phyloP scores from a whole-genome alignment of 2,329 filamentous ascomycete species.

The Aphanocladium album region DNA sequence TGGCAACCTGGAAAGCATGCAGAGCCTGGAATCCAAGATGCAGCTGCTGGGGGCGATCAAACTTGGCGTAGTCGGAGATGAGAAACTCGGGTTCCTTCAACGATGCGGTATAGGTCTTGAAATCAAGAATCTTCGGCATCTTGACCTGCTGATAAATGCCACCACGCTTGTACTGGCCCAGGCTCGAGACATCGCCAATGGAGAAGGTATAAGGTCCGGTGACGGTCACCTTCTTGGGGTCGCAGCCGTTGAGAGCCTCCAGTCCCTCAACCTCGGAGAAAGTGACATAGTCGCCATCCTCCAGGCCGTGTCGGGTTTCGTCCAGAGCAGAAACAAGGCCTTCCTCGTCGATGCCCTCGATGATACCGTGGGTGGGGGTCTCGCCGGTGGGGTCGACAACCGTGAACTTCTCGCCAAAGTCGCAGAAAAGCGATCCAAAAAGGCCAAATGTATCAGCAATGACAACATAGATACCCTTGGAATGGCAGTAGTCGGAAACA shows the following conservation, averaged over 20 bases:
- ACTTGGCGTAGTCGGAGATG: constrained; percentile 95
- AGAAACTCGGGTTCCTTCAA: constrained; percentile 84
- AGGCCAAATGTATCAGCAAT: constrained; percentile 86
- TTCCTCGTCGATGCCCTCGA: constrained; percentile 83
- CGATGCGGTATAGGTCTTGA: constrained; percentile 73
- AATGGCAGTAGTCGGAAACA: constrained; percentile 90
- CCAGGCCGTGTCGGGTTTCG: constrained; percentile 88
- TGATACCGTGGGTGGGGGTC: constrained; percentile 78
- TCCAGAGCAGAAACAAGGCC: constrained; percentile 90
- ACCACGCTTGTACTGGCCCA: constrained; percentile 82
- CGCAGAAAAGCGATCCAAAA: constrained; percentile 94
- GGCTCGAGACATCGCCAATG: constrained; percentile 83
- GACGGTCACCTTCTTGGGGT: constrained; percentile 85
- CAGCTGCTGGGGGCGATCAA: constrained; percentile 87
- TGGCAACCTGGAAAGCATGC: constrained; percentile 73
- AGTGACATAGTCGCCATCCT: constrained; percentile 94
- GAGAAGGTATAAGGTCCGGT: constrained; percentile 97
- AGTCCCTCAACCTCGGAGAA: constrained; percentile 92
- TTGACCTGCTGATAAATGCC: constrained; percentile 95
- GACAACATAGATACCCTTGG: constrained; percentile 87
- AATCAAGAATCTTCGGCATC: constrained; percentile 92
- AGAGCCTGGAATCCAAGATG: constrained; percentile 91
- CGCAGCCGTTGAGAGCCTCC: constrained; percentile 76
- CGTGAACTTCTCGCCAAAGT: constrained; percentile 93
- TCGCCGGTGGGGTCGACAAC: constrained; percentile 88